These are phyloP conservation scores for bread wheat (Triticum aestivum) DNA, from an alignment of 176 grass and related monocot species.

Conservation along the genomic window DNA sequence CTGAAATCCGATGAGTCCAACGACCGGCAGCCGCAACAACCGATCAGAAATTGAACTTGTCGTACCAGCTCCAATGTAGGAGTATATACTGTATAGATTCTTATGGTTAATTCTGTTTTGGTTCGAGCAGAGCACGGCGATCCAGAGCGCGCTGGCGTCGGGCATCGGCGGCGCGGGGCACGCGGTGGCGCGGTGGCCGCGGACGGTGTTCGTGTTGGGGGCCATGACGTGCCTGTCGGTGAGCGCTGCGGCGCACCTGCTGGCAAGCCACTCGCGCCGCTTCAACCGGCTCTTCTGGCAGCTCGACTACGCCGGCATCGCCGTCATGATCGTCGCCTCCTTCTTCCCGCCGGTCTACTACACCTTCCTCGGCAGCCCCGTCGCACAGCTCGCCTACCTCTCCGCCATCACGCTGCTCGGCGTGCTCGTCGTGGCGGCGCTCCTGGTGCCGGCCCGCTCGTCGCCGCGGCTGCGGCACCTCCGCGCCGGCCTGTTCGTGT, in stretches of 20 bases:
- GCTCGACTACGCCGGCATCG: constrained; percentile 94
- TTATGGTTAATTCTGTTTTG: not conserved
- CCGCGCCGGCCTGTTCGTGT: constrained; percentile 64
- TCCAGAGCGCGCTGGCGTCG: not conserved
- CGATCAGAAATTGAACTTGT: not conserved
- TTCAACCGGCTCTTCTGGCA: constrained; percentile 78
- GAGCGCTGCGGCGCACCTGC: constrained; percentile 82
- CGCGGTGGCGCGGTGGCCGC: constrained; percentile 65
- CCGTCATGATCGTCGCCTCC: constrained; percentile 88
- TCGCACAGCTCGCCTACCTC: constrained; percentile 56
- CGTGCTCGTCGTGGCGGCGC: constrained; percentile 49
- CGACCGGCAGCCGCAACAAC: not conserved
- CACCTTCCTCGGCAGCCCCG: constrained; percentile 60
- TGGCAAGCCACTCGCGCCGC: constrained; percentile 81
- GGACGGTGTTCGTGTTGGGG: constrained; percentile 74
- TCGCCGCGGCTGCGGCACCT: constrained; percentile 61
- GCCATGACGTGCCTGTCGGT: constrained; percentile 80
- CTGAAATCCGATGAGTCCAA: not conserved
- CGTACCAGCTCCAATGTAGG: not conserved
- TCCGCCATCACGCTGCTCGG: constrained; percentile 68
- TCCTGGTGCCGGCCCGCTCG: constrained; percentile 63
- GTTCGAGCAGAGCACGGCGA: constrained; percentile 13
- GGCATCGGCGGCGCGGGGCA: not conserved
- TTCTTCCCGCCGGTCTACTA: constrained; percentile 94
- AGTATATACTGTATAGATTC: too few species aligned